A percentile compares a stretch with the other conserved stretches of the same genome.
phyloP scores from a whole-genome alignment of 202 grass and related monocot genomes.

The Carex arenaria region DNA sequence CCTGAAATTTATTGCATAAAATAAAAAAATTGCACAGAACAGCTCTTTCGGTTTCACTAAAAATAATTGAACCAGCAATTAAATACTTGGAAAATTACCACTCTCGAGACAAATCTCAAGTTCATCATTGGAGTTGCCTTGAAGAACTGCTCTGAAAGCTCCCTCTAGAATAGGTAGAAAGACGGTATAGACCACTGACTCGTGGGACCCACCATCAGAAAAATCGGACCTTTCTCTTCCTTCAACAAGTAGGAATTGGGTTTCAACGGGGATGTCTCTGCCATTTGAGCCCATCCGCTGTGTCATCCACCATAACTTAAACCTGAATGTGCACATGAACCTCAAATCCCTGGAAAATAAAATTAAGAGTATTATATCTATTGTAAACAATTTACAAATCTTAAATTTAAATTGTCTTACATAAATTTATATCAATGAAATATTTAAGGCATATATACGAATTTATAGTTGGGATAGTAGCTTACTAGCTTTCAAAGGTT shows the following conservation, averaged over 20 bases:
- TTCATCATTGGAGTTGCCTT: constrained; percentile 64
- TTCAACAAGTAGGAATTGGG: constrained; percentile 72
- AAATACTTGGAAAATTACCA: constrained; percentile 24
- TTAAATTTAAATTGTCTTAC: background rate
- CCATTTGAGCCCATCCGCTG: constrained; percentile 65
- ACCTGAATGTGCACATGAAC: constrained; percentile 82
- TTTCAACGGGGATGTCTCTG: constrained; percentile 68
- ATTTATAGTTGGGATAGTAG: background rate
- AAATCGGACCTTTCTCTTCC: background rate
- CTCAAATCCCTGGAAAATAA: constrained; percentile 36
- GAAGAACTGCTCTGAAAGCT: constrained; percentile 59
- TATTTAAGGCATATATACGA: background rate
- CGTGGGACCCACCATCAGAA: background rate
- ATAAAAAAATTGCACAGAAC: constrained; percentile 9
- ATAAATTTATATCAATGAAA: background rate
- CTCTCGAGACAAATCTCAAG: constrained; percentile 87
- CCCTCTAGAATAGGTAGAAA: constrained; percentile 80
- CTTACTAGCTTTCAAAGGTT: background rate
- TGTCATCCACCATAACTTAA: constrained; percentile 98
- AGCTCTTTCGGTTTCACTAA: background rate
- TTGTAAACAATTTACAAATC: background rate
- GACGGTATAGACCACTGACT: constrained; percentile 40
- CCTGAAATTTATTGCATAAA: constrained; percentile 26
- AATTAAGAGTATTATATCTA: background rate
- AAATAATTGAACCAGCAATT: background rate